Percentiles rank a stretch among this genome's conserved stretches.
phyloP scores from a whole-genome alignment of 345 rosid genomes.

The Iberis pinnata region DNA sequence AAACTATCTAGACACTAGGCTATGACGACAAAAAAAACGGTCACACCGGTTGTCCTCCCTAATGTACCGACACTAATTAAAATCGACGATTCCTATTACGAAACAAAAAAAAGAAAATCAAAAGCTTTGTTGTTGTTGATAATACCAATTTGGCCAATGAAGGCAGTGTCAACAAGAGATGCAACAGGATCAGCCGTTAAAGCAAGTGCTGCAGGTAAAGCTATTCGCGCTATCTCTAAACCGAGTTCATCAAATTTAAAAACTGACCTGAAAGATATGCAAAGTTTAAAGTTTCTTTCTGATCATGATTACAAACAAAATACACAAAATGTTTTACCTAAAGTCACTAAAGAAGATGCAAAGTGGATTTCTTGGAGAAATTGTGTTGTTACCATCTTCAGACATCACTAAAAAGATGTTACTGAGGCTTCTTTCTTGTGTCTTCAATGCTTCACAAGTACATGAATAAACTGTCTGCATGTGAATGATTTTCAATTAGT shows the following conservation, averaged over 20 bases:
- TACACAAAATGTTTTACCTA: constrained; percentile 36
- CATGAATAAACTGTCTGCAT: constrained; percentile 14
- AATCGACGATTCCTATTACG: not conserved
- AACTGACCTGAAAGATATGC: constrained; percentile 36
- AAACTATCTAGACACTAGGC: too few species aligned
- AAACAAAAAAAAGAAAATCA: not conserved
- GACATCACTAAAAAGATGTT: constrained; percentile 34
- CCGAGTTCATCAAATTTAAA: constrained; percentile 72
- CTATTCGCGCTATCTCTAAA: constrained; percentile 64
- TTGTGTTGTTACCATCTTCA: constrained; percentile 35
- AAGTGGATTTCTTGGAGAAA: constrained; percentile 36
- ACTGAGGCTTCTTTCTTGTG: constrained; percentile 12
- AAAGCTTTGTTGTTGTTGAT: not conserved
- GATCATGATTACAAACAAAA: not conserved
- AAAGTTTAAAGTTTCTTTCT: not conserved
- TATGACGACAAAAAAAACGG: too few species aligned
- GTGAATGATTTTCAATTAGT: constrained; percentile 19
- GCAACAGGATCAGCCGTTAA: constrained; percentile 91
- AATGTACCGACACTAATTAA: too few species aligned
- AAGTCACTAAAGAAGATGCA: constrained; percentile 51
- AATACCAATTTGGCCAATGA: constrained; percentile 83
- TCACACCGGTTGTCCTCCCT: too few species aligned
- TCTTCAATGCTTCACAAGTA: constrained; percentile 16
- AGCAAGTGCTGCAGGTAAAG: constrained; percentile 87
- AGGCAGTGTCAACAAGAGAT: constrained; percentile 88